Evolutionary conservation across 768 basidiomycete genomes (phyloP).

Genomic region (Boletellus ananas): DNA sequence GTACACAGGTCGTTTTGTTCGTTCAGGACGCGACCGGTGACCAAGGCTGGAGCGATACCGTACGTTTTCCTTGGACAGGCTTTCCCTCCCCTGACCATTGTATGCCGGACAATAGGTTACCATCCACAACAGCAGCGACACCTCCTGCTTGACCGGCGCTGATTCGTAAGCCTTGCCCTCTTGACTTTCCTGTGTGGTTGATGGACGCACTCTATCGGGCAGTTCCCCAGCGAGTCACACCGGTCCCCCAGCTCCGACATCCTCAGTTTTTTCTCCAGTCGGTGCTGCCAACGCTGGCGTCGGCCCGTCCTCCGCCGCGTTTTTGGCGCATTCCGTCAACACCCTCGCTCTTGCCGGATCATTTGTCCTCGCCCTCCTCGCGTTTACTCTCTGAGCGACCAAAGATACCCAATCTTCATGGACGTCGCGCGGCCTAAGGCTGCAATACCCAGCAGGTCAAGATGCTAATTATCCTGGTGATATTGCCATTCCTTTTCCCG

Average conservation of each 20-base stretch:
- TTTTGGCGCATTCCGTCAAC: conserved; percentile 22
- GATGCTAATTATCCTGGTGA: conserved; percentile 23
- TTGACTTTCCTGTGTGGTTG: background rate
- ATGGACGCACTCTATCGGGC: conserved; percentile 2
- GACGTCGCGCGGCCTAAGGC: conserved; percentile 38
- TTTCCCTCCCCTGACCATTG: background rate
- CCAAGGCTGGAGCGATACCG: conserved; percentile 65
- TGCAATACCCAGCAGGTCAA: conserved; percentile 33
- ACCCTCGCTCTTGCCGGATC: conserved; percentile 21
- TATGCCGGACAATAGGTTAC: conserved; percentile 28
- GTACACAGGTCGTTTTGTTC: conserved; percentile 47
- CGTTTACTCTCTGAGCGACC: conserved; percentile 21
- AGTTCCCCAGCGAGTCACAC: conserved; percentile 2
- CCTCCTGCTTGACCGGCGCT: conserved; percentile 33
- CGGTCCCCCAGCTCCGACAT: conserved; percentile 8
- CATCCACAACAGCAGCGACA: conserved; percentile 33
- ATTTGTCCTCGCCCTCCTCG: conserved; percentile 17
- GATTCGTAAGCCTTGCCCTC: conserved; percentile 3
- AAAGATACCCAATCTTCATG: conserved; percentile 7
- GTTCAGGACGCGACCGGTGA: conserved; percentile 48
- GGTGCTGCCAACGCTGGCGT: conserved; percentile 37
- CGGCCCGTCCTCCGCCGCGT: conserved; percentile 27
- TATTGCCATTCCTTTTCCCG: background rate
- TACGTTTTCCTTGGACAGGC: conserved; percentile 32
- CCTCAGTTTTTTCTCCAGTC: conserved; percentile 15